Evolutionary conservation across 192 early-diverging fungal species (phyloP).

Genomic region (Jimgerdemannia flammicorona): DNA sequence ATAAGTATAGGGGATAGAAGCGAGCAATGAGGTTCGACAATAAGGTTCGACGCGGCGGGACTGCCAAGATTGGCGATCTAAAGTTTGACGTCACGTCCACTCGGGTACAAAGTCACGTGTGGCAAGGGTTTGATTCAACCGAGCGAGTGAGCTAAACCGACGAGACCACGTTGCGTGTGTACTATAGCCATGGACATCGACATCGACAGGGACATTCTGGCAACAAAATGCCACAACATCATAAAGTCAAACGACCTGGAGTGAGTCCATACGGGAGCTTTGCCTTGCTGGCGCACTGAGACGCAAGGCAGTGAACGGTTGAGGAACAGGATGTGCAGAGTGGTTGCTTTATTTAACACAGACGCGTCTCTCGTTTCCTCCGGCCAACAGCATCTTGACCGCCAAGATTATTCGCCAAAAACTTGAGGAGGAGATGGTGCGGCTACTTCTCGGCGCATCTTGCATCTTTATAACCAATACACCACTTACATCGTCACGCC

Average conservation of each 20-base stretch:
- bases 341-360: too few relatives aligned
- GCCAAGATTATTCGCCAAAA: background rate
- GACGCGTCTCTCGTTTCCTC: background rate
- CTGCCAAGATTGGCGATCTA: too few relatives aligned
- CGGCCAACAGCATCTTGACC: background rate
- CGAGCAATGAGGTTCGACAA: too few relatives aligned
- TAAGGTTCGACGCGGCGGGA: too few relatives aligned
- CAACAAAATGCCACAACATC: background rate
- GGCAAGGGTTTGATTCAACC: too few relatives aligned
- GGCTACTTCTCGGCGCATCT: background rate
- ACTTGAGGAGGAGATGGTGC: background rate
- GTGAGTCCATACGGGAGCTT: background rate
- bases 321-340: too few relatives aligned
- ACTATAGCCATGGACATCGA: background rate
- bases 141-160: too few relatives aligned
- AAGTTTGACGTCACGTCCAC: too few relatives aligned
- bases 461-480: background rate
- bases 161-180: too few relatives aligned
- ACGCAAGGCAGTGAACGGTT: background rate
- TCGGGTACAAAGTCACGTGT: too few relatives aligned
- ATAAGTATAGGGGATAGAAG: background rate
- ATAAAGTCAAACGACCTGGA: background rate
- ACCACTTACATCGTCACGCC: too few relatives aligned
- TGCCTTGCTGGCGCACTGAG: background rate
- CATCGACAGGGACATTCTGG: background rate